These are phyloP conservation scores for Taiozyma onychis DNA, from an alignment of 1,139 yeast species.

Conservation along the genomic window DNA sequence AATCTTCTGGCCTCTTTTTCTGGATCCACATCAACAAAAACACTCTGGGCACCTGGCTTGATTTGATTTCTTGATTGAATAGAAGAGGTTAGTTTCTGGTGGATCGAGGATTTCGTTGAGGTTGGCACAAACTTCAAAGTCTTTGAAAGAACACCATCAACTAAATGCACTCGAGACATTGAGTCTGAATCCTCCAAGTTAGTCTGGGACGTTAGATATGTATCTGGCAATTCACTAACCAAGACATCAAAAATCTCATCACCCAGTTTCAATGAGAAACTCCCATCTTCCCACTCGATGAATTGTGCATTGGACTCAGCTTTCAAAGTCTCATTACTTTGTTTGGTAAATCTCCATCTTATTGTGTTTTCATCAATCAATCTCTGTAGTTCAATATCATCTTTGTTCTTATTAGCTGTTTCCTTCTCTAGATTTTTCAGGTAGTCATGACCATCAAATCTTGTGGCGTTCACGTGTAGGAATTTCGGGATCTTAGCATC, in stretches of 20 bases:
- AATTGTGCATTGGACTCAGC: constrained; percentile 89
- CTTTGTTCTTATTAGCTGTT: constrained; percentile 25
- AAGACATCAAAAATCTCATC: constrained; percentile 79
- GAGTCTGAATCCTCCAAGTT: constrained; percentile 27
- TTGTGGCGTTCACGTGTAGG: constrained; percentile 74
- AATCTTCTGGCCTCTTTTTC: constrained; percentile 75
- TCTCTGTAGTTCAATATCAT: constrained; percentile 43
- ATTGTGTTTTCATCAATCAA: constrained; percentile 75
- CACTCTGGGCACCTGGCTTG: constrained; percentile 55
- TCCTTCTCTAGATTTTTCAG: constrained; percentile 29
- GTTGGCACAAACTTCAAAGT: constrained; percentile 79
- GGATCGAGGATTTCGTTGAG: constrained; percentile 78
- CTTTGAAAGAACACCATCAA: constrained; percentile 40
- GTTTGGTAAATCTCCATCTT: constrained; percentile 84
- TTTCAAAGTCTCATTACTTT: constrained; percentile 54
- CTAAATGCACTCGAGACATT: constrained; percentile 8
- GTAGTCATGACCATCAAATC: constrained; percentile 65
- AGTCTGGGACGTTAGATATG: constrained; percentile 49
- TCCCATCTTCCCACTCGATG: constrained; percentile 92
- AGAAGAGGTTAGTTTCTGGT: constrained; percentile 72
- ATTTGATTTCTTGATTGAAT: constrained; percentile 59
- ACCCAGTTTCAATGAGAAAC: constrained; percentile 80
- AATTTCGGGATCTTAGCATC: constrained; percentile 77
- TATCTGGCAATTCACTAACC: constrained; percentile 61
- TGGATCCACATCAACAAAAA: constrained; percentile 83